These are phyloP conservation scores for Stagonosporopsis cucurbitacearum DNA, from an alignment of 2,329 filamentous ascomycete species.

Conservation along the genomic window DNA sequence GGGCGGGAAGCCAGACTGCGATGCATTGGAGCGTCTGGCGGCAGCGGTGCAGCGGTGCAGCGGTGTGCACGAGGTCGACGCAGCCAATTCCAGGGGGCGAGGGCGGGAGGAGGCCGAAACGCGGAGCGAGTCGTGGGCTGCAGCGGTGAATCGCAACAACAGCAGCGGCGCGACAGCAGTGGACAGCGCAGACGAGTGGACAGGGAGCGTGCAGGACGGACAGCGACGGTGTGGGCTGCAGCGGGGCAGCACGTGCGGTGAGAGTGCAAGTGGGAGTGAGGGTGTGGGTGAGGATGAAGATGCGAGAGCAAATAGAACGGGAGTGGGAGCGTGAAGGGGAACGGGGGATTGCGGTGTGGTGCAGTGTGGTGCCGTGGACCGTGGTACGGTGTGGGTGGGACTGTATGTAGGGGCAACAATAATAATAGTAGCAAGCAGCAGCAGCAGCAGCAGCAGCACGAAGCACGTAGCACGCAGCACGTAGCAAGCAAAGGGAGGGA, in stretches of 20 bases:
- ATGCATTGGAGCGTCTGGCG: conserved; percentile 41
- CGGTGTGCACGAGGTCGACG: conserved; percentile 13
- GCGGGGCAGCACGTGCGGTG: conserved; percentile 5
- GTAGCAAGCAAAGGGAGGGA: conserved; percentile 4
- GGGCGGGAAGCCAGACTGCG: conserved; percentile 48
- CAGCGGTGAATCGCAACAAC: conserved; percentile 10
- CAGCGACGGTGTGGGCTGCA: conserved; percentile 8
- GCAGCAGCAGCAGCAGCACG: background rate
- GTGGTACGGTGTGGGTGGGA: background rate
- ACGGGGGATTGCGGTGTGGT: no score
- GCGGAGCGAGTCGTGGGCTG: conserved; percentile 19
- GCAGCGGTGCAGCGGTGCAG: conserved; percentile 7
- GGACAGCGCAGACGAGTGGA: background rate
- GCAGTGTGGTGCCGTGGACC: no score
- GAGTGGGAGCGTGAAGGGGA: no score
- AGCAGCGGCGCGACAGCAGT: conserved; percentile 2
- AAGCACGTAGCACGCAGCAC: no score
- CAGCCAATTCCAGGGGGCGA: conserved; percentile 17
- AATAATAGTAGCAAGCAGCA: no score
- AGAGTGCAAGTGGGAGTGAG: no score
- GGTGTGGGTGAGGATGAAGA: no score
- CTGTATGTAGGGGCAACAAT: background rate
- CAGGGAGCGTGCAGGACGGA: conserved; percentile 15
- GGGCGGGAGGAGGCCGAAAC: conserved; percentile 19
- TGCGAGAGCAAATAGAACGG: no score